A percentile compares a stretch with the other conserved stretches of the same genome.
These are phyloP conservation scores for Hermanozyma aechmeae DNA, from an alignment of 805 yeast species.

Conservation along the genomic window DNA sequence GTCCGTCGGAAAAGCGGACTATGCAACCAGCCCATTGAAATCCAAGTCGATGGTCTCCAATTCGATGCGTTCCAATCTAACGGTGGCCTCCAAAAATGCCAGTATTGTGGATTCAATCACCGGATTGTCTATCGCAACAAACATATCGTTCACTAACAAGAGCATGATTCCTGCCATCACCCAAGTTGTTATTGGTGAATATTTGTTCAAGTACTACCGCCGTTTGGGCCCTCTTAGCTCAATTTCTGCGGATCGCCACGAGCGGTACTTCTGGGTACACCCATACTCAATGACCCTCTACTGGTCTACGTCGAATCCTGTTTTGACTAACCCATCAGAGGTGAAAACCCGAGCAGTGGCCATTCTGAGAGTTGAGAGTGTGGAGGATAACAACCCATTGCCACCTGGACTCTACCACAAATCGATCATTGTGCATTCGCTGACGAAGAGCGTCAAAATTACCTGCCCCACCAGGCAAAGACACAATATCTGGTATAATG, in stretches of 20 bases:
- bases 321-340: conserved; percentile 54
- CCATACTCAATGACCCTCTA: conserved; percentile 86
- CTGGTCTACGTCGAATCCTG: conserved; percentile 83
- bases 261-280: conserved; percentile 92
- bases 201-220: conserved; percentile 75
- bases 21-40: too few species aligned
- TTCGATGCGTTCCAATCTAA: conserved; percentile 21
- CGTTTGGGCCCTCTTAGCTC: conserved; percentile 66
- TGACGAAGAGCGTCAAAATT: conserved; percentile 56
- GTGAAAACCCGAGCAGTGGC: conserved; percentile 73
- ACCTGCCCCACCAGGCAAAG: conserved; percentile 85
- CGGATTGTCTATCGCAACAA: conserved; percentile 44
- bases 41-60: too few species aligned
- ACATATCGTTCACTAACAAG: conserved; percentile 56
- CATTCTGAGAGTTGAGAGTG: conserved; percentile 67
- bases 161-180: conserved; percentile 80
- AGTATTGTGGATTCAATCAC: conserved; percentile 24
- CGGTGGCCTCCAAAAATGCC: conserved; percentile 16
- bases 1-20: not conserved
- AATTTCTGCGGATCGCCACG: conserved; percentile 75
- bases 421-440: conserved; percentile 69
- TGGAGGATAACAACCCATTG: conserved; percentile 75
- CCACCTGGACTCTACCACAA: conserved; percentile 86
- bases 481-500: conserved; percentile 86
- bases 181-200: conserved; percentile 91